Base-by-base conservation (phyloP, 2,329 filamentous ascomycete genomes). In the Talaromyces amestolkiae region DNA sequence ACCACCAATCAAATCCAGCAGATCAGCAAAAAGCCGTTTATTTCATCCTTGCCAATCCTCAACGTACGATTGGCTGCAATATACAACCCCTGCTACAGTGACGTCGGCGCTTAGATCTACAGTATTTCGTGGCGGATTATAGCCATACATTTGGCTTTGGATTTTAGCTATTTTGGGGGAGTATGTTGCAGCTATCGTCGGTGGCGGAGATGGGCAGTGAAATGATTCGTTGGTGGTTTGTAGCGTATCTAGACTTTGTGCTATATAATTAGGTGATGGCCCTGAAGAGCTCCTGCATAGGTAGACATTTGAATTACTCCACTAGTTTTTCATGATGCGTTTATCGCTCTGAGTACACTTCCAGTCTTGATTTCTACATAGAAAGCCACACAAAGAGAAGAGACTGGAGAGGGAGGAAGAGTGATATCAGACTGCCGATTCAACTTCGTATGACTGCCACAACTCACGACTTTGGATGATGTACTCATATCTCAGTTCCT, bases 51-150 rank as follows among this genome's bases (percentile, higher is more conserved):
- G 45, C 24, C 3, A 54, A 33, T 53, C 9, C 51, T 56, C 33
- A 37, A 37, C 49, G 17, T 11, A 56, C 6, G 22, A 56, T 56
- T 56, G 53, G 53, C 10, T 33, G 5, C 53, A 39, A 4, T 24
- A 37, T 15, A 56, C 24, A 31, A 56, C 13, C 31, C 17, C 53
- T 62, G 47, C 64, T 49, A 39, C 47, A 64, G 41, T 27, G 61
- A 68, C 39, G 22, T 59, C 63, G 43, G 66, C 15, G 35, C 49
- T 63, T 68, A 65, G 66, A 27, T 27, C 27, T 10, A 33, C 47
- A 17, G 7, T 31, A 51, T 31, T 17, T 3, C 22, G 47, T 51
- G 47, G 47, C 24, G 7, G 15, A 31, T 3, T 27, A 33, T 22
- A 31, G 31, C 22, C 56, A 41, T 45, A 31, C 35, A 17, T 39